These are phyloP conservation scores for Saturnispora galanensis DNA, from an alignment of 805 yeast species.

Conservation along the genomic window DNA sequence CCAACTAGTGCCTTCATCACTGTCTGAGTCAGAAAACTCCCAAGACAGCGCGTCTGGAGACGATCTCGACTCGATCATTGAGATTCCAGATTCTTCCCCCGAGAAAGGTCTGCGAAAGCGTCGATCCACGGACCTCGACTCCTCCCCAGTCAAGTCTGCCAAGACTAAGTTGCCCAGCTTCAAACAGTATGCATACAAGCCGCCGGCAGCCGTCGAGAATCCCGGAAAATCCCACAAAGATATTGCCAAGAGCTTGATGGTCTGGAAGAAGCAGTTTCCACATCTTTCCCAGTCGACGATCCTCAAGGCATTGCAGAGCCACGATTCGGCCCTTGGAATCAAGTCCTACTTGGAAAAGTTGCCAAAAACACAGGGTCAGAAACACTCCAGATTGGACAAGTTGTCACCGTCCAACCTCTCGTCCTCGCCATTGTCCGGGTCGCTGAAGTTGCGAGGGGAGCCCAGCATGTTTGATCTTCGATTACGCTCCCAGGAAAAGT, in stretches of 20 bases:
- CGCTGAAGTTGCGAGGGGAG: conserved; percentile 9
- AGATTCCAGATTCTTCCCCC: conserved; percentile 44
- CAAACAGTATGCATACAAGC: conserved; percentile 32
- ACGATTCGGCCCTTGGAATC: conserved; percentile 26
- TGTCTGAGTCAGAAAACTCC: too few species aligned
- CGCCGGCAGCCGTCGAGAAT: background rate
- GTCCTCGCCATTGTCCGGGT: conserved; percentile 4
- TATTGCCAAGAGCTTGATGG: background rate
- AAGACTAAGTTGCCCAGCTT: conserved; percentile 25
- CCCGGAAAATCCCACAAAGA: too few species aligned
- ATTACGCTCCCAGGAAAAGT: too few species aligned
- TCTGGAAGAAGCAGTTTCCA: conserved; percentile 22
- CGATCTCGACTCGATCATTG: conserved; percentile 24
- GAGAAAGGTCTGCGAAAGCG: conserved; percentile 14
- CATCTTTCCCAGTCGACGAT: conserved; percentile 22
- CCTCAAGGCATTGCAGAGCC: conserved; percentile 23
- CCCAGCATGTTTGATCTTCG: background rate
- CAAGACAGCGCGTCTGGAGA: too few species aligned
- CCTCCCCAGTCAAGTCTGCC: conserved; percentile 17
- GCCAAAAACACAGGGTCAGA: conserved; percentile 9
- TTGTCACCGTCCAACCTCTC: conserved; percentile 3
- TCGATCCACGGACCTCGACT: conserved; percentile 11
- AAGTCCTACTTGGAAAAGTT: conserved; percentile 20
- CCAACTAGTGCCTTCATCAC: background rate
- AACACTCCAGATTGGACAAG: too few species aligned